Percentiles rank a stretch among this genome's conserved stretches.
Evolutionary conservation across 1,284 basidiomycete genomes (phyloP).

Genomic region (Waitea zeae): DNA sequence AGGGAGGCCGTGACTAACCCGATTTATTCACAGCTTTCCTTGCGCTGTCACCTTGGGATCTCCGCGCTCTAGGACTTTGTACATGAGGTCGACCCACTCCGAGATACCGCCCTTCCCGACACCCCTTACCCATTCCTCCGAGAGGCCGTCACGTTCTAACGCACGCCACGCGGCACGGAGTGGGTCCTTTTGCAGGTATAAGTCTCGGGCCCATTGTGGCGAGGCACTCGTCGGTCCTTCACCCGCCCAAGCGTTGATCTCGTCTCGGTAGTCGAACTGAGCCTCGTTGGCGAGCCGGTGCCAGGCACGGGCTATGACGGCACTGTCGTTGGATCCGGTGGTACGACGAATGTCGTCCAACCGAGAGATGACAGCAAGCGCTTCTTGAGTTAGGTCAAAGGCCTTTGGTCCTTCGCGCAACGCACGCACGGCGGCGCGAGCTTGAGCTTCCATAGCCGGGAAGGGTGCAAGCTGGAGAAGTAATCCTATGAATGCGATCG

Average conservation of each 20-base stretch:
- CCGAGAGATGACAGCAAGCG: slow-evolving; percentile 25
- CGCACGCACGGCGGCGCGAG: slow-evolving; percentile 32
- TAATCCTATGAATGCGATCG: slow-evolving; percentile 49
- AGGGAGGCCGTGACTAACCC: too few species aligned
- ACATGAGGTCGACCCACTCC: slow-evolving; percentile 49
- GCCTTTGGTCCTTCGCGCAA: slow-evolving; percentile 30
- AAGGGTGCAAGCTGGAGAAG: slow-evolving; percentile 38
- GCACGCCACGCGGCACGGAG: slow-evolving; percentile 40
- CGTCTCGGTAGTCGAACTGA: slow-evolving; percentile 54
- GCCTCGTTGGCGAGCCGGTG: slow-evolving; percentile 28
- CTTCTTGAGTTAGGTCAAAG: slow-evolving; percentile 30
- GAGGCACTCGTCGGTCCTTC: slow-evolving; percentile 19
- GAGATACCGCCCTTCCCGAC: slow-evolving; percentile 35
- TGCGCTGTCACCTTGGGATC: slow-evolving; percentile 15
- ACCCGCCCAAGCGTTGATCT: slow-evolving; percentile 30
- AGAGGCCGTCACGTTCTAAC: slow-evolving; percentile 35
- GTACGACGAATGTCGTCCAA: slow-evolving; percentile 22
- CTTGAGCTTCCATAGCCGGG: slow-evolving; percentile 52
- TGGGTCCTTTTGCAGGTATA: slow-evolving; percentile 29
- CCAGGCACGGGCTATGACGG: slow-evolving; percentile 42
- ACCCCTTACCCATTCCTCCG: slow-evolving; percentile 37
- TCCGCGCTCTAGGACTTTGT: slow-evolving; percentile 23
- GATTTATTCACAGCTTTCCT: background rate
- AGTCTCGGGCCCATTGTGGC: slow-evolving; percentile 36
- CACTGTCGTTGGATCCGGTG: slow-evolving; percentile 14